Percentiles rank a stretch among this genome's conserved stretches.
phyloP scores from a whole-genome alignment of 2,329 filamentous ascomycete genomes.

The Colletotrichum liaoningense region DNA sequence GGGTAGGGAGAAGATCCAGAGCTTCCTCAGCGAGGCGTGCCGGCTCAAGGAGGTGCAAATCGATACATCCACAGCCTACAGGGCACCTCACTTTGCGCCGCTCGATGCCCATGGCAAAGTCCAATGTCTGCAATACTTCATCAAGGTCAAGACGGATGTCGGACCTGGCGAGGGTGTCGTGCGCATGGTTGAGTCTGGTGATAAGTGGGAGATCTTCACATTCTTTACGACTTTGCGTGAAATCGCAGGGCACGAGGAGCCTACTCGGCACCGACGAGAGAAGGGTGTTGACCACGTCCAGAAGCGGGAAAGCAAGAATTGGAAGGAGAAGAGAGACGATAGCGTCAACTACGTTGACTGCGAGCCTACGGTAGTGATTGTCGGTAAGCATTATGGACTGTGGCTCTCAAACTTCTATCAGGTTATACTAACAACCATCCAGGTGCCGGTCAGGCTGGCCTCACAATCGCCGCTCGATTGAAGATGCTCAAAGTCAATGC shows the following conservation, averaged over 20 bases:
- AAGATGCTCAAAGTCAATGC: constrained; percentile 66
- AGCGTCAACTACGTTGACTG: constrained; percentile 29
- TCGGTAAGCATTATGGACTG: constrained; percentile 31
- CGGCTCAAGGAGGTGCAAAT: constrained; percentile 56
- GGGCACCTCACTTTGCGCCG: constrained; percentile 54
- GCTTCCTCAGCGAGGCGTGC: constrained; percentile 47
- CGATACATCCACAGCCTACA: constrained; percentile 57
- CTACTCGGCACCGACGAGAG: constrained; percentile 53
- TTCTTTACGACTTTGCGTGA: constrained; percentile 64
- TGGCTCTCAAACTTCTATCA: background rate
- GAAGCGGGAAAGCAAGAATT: constrained; percentile 43
- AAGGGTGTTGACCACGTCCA: constrained; percentile 64
- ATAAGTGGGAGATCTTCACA: constrained; percentile 66
- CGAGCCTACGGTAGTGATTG: constrained; percentile 36
- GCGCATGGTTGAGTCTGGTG: constrained; percentile 54
- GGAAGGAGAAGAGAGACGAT: constrained; percentile 36
- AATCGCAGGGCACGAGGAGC: constrained; percentile 61
- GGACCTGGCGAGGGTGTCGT: constrained; percentile 69
- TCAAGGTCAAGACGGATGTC: constrained; percentile 62
- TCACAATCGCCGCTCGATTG: constrained; percentile 63
- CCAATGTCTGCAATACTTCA: constrained; percentile 67
- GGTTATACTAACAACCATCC: background rate
- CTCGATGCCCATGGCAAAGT: constrained; percentile 63
- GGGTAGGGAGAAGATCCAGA: constrained; percentile 51
- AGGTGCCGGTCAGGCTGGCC: constrained; percentile 62